phyloP scores from a whole-genome alignment of 2,329 filamentous ascomycete genomes.

The Westerdykella ornata region DNA sequence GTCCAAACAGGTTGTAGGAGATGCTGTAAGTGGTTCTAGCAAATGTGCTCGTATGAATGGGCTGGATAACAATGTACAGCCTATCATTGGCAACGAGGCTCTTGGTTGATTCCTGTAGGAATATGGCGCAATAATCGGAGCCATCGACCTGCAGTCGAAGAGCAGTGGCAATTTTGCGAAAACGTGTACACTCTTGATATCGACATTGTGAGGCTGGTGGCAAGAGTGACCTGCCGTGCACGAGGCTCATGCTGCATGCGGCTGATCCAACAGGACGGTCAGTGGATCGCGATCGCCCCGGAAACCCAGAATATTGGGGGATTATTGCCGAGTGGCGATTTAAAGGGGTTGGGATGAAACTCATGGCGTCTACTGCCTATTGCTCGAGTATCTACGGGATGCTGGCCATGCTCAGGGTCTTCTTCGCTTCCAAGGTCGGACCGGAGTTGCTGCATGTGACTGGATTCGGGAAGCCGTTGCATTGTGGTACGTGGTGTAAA shows the following conservation, averaged over 20 bases:
- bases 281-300: constrained; percentile 15
- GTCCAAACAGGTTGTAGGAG: constrained; percentile 10
- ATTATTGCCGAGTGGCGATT: constrained; percentile 4
- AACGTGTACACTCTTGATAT: too few relatives aligned
- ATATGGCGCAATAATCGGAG: too few relatives aligned
- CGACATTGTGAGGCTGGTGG: constrained; percentile 9
- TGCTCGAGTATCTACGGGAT: constrained; percentile 7
- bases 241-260: constrained; percentile 5
- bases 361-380: constrained; percentile 6
- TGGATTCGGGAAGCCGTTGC: constrained; percentile 6
- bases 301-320: constrained; percentile 6
- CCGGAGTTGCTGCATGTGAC: constrained; percentile 17
- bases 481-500: too few relatives aligned
- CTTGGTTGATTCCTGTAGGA: too few relatives aligned
- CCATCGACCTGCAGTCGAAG: too few relatives aligned
- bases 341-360: constrained; percentile 7
- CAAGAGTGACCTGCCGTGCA: neutral
- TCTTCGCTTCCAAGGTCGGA: constrained; percentile 5
- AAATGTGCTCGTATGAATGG: too few relatives aligned
- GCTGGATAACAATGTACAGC: too few relatives aligned
- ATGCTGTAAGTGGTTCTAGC: constrained; percentile 4
- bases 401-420: constrained; percentile 2
- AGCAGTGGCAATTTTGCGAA: too few relatives aligned
- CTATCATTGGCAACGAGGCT: too few relatives aligned
- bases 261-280: constrained; percentile 18